Evolutionary conservation across 2,329 filamentous ascomycete genomes (phyloP).

Genomic region (Myriosclerotinia curreyana): DNA sequence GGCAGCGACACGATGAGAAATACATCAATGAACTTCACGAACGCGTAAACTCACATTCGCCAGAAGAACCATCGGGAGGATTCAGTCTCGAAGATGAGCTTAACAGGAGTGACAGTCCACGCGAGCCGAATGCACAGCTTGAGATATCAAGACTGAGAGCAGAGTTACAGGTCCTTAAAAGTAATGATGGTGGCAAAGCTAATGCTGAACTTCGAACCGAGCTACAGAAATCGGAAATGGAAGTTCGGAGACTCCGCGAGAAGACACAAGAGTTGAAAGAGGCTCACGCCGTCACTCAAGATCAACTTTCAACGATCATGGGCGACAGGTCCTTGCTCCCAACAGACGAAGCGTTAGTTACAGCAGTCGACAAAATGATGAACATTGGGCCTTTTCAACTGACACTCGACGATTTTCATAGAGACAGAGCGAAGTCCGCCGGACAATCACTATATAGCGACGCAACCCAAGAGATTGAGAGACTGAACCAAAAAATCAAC

Average conservation of each 20-base stretch:
- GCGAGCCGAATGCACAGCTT: conserved; percentile 47
- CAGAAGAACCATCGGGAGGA: conserved; percentile 30
- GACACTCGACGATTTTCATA: conserved; percentile 49
- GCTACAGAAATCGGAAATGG: conserved; percentile 53
- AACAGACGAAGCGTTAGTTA: conserved; percentile 55
- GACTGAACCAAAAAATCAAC: conserved; percentile 48
- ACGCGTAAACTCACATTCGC: conserved; percentile 18
- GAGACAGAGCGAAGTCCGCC: conserved; percentile 52
- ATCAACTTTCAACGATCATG: conserved; percentile 55
- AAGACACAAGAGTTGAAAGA: conserved; percentile 57
- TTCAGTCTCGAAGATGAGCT: conserved; percentile 60
- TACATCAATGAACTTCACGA: conserved; percentile 33
- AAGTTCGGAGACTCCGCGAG: conserved; percentile 51
- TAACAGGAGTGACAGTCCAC: conserved; percentile 39
- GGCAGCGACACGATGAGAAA: conserved; percentile 46
- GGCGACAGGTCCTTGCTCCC: conserved; percentile 42
- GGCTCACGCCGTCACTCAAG: conserved; percentile 54
- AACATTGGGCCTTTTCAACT: conserved; percentile 38
- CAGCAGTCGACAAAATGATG: conserved; percentile 40
- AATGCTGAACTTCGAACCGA: conserved; percentile 54
- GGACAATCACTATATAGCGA: conserved; percentile 50
- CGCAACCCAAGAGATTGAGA: conserved; percentile 48
- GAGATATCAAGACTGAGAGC: conserved; percentile 58
- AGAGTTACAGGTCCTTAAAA: conserved; percentile 58
- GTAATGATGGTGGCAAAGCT: conserved; percentile 53